Percentiles rank a stretch among this genome's conserved stretches.
Evolutionary conservation across 2,329 filamentous ascomycete species (phyloP).

Genomic region (Cytospora paraplurivora): DNA sequence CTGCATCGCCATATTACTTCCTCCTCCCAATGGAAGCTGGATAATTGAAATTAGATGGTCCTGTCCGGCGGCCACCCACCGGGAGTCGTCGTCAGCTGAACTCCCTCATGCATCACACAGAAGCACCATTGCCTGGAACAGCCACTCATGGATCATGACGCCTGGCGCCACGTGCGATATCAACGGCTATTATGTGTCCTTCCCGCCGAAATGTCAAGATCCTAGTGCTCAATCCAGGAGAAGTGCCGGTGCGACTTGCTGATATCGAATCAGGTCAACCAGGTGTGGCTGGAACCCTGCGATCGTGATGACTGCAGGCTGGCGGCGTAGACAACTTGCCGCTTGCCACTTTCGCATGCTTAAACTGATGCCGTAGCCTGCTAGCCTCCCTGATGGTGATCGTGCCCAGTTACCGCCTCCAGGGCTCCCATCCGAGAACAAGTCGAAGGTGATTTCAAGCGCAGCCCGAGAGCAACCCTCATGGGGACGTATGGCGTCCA

Average conservation of each 20-base stretch:
- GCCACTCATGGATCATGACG: not conserved
- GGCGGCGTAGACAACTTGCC: conserved; percentile 20
- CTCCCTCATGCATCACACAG: conserved; percentile 16
- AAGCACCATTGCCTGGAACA: conserved; percentile 7
- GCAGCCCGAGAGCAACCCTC: conserved; percentile 7
- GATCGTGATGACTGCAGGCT: conserved; percentile 17
- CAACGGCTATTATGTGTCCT: conserved; percentile 8
- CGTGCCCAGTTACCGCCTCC: not conserved
- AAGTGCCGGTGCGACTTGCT: conserved; percentile 21
- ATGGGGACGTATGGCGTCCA: not conserved
- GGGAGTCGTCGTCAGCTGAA: conserved; percentile 15
- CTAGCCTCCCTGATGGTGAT: not conserved
- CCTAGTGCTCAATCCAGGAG: conserved; percentile 17
- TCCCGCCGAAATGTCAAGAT: conserved; percentile 18
- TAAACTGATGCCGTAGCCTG: conserved; percentile 16
- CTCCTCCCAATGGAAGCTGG: not conserved
- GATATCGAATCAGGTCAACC: not conserved
- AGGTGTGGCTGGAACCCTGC: conserved; percentile 1
- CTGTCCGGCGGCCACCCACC: not conserved
- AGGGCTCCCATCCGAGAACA: not conserved
- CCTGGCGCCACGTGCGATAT: conserved; percentile 25
- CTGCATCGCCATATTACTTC: not conserved
- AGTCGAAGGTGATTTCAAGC: not conserved
- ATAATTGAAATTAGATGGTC: not conserved
- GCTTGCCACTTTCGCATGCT: conserved; percentile 17